phyloP scores from a whole-genome alignment of 2,329 filamentous ascomycete species.

The Cercospora zeina region DNA sequence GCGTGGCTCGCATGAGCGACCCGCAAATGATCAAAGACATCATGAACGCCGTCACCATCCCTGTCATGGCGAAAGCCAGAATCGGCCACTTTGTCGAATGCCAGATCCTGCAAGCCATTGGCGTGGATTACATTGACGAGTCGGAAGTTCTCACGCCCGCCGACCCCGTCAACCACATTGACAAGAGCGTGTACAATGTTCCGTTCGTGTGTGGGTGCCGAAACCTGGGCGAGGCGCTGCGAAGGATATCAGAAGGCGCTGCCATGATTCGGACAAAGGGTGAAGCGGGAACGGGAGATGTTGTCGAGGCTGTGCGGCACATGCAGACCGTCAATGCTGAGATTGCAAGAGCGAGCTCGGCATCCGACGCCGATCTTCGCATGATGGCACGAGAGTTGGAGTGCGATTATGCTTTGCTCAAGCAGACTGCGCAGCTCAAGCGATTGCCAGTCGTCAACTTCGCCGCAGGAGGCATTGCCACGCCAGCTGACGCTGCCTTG shows the following conservation, averaged over 20 bases:
- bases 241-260: slow-evolving; percentile 87
- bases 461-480: slow-evolving; percentile 98
- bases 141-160: slow-evolving; percentile 96
- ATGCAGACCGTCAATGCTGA: slow-evolving; percentile 87
- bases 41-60: slow-evolving; percentile 90
- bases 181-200: slow-evolving; percentile 77
- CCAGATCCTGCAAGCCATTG: slow-evolving; percentile 91
- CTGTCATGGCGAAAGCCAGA: slow-evolving; percentile 97
- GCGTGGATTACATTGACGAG: slow-evolving; percentile 97
- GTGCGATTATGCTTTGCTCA: slow-evolving; percentile 74
- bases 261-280: slow-evolving; percentile 99
- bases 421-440: slow-evolving; percentile 82
- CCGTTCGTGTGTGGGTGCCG: slow-evolving; percentile 97
- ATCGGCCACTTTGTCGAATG: slow-evolving; percentile 98
- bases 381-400: slow-evolving; percentile 79
- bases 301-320: slow-evolving; percentile 93
- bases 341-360: slow-evolving; percentile 68
- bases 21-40: slow-evolving; percentile 93
- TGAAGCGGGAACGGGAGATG: slow-evolving; percentile 94
- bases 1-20: slow-evolving; percentile 96
- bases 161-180: slow-evolving; percentile 86
- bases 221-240: slow-evolving; percentile 87
- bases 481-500: slow-evolving; percentile 90
- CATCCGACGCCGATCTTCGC: slow-evolving; percentile 71
- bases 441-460: slow-evolving; percentile 96